Evolutionary conservation across 345 rosid genomes (phyloP).

Genomic region (Aethionema arabicum): DNA sequence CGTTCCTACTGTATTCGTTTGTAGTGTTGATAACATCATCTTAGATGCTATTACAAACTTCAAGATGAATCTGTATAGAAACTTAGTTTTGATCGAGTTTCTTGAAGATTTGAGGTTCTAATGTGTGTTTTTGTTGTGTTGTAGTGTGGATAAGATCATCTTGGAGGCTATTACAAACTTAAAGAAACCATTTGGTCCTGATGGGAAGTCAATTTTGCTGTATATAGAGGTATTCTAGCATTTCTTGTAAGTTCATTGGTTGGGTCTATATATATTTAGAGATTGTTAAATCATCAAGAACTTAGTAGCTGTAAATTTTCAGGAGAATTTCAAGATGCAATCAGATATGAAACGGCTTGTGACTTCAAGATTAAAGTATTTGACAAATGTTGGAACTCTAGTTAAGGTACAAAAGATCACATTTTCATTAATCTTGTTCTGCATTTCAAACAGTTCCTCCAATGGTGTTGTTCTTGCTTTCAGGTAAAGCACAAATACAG

Average conservation of each 20-base stretch:
- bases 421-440: neutral
- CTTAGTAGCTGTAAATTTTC: conserved; percentile 31
- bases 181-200: conserved; percentile 73
- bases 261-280: neutral
- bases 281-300: conserved; percentile 14
- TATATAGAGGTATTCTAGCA: conserved; percentile 62
- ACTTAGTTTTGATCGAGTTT: conserved; percentile 18
- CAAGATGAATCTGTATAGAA: conserved; percentile 36
- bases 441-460: neutral
- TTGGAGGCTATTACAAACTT: conserved; percentile 64
- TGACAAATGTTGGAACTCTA: conserved; percentile 72
- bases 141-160: conserved; percentile 74
- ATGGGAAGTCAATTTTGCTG: conserved; percentile 56
- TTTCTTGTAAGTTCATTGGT: conserved; percentile 5
- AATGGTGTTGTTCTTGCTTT: conserved; percentile 23
- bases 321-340: conserved; percentile 56
- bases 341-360: conserved; percentile 58
- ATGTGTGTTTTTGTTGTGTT: conserved; percentile 22
- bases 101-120: conserved; percentile 22
- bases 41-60: conserved; percentile 64
- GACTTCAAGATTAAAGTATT: conserved; percentile 60
- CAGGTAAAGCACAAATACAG: conserved; percentile 73
- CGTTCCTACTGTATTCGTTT: conserved; percentile 23
- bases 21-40: conserved; percentile 73
- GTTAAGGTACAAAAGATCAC: conserved; percentile 49